phyloP scores from a whole-genome alignment of 1,284 basidiomycete species.

The Malassezia dermatis region DNA sequence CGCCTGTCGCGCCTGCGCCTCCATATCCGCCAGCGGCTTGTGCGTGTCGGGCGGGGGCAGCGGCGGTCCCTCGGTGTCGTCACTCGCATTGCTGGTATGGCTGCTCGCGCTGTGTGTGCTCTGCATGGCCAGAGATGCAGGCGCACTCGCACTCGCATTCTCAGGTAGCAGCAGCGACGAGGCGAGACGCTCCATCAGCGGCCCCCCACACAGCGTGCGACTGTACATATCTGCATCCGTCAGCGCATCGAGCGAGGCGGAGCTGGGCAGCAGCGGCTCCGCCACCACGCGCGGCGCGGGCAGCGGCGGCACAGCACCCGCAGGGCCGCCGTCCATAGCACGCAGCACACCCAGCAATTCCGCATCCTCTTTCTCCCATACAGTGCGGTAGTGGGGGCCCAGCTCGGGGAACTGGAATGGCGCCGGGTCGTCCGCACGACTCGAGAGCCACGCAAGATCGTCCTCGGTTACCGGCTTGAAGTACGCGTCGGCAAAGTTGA shows the following conservation, averaged over 20 bases:
- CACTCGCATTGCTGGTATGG: not conserved
- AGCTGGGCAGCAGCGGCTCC: not conserved
- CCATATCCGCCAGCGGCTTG: constrained; percentile 6
- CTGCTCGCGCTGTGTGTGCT: not conserved
- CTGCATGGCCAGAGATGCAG: not conserved
- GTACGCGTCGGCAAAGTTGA: constrained; percentile 40
- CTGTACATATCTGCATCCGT: constrained; percentile 13
- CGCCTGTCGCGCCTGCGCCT: constrained; percentile 5
- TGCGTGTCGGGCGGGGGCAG: constrained; percentile 28
- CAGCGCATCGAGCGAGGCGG: not conserved
- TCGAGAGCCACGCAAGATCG: constrained; percentile 44
- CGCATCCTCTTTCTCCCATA: constrained; percentile 80
- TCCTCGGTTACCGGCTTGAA: constrained; percentile 47
- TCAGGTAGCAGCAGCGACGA: constrained; percentile 56
- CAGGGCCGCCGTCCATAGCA: not conserved
- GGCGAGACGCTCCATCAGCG: constrained; percentile 14
- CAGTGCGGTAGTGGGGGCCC: constrained; percentile 74
- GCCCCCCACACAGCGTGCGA: not conserved
- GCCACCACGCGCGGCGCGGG: not conserved
- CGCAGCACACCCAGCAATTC: constrained; percentile 12
- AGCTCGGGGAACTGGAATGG: constrained; percentile 74
- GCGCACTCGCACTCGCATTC: constrained; percentile 46
- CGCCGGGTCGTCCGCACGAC: constrained; percentile 64
- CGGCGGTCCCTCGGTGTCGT: constrained; percentile 36
- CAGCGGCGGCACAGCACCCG: constrained; percentile 14